Evolutionary conservation across 768 basidiomycete species (phyloP).

Genomic region (Termitomyces sp.): DNA sequence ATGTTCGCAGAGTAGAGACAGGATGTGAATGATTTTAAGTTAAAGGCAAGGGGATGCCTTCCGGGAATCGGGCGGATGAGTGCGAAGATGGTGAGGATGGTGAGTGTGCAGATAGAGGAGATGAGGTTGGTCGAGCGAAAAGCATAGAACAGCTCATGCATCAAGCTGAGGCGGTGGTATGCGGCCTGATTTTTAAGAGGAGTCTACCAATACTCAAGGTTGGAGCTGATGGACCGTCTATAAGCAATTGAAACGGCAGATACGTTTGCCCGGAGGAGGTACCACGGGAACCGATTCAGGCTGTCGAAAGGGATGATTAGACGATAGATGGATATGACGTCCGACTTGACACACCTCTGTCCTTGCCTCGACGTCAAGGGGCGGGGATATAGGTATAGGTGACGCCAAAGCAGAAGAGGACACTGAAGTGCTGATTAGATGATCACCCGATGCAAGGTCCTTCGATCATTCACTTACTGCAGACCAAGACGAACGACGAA

Average conservation of each 20-base stretch:
- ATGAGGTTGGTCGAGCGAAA: background rate
- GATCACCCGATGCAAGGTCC: background rate
- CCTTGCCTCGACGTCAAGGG: slow-evolving; percentile 19
- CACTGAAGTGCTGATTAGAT: slow-evolving; percentile 9
- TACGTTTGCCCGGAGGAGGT: slow-evolving; percentile 4
- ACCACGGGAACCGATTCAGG: background rate
- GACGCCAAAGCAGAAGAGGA: slow-evolving; percentile 10
- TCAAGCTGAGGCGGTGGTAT: slow-evolving; percentile 4
- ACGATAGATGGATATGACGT: background rate
- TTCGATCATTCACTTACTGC: slow-evolving; percentile 13
- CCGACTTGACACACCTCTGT: slow-evolving; percentile 2
- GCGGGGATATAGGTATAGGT: slow-evolving; percentile 16
- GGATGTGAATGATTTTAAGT: background rate
- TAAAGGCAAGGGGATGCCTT: too few relatives aligned
- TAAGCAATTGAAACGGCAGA: slow-evolving; percentile 13
- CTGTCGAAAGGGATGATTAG: background rate
- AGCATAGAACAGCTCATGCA: slow-evolving; percentile 1
- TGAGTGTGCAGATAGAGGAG: background rate
- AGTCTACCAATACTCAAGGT: too few relatives aligned
- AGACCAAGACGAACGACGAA: slow-evolving; percentile 12
- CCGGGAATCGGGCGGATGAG: too few relatives aligned
- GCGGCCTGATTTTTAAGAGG: background rate
- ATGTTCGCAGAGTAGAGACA: background rate
- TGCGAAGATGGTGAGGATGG: background rate
- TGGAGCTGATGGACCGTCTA: slow-evolving; percentile 1